Percentiles rank a stretch among this genome's conserved stretches.
phyloP scores from a whole-genome alignment of 192 early-diverging fungal species.

The Globomyces pollinis-pini region DNA sequence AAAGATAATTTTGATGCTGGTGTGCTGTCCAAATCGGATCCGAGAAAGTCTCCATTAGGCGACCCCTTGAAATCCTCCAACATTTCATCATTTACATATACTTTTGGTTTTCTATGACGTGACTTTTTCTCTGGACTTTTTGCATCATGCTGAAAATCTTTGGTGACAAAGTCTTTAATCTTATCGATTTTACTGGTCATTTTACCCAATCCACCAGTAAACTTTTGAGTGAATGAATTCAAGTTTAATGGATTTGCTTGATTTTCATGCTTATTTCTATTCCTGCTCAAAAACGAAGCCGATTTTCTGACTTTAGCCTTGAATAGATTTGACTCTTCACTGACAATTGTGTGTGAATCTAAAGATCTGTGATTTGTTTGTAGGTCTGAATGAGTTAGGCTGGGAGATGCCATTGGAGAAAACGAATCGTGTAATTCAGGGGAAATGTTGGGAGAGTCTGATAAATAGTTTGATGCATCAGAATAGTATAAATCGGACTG shows the following conservation, averaged over 20 bases:
- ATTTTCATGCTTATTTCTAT: not conserved
- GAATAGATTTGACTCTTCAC: not conserved
- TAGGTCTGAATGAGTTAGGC: not conserved
- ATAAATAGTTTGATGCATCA: too few relatives aligned
- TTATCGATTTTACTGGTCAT: constrained; percentile 9
- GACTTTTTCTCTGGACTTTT: not conserved
- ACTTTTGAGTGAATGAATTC: not conserved
- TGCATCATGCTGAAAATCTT: too few relatives aligned
- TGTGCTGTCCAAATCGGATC: not conserved
- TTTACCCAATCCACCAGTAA: constrained; percentile 12
- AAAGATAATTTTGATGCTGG: not conserved
- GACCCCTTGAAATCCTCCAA: not conserved
- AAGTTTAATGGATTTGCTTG: not conserved
- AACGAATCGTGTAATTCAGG: not conserved
- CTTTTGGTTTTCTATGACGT: not conserved
- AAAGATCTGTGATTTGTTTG: not conserved
- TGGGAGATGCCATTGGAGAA: not conserved
- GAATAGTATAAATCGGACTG: not conserved
- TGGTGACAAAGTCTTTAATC: constrained; percentile 8
- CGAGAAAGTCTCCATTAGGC: not conserved
- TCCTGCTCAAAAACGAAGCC: not conserved
- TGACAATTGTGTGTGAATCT: not conserved
- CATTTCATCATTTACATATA: not conserved
- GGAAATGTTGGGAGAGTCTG: too few relatives aligned
- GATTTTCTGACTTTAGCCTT: not conserved